Percentiles rank a stretch among this genome's conserved stretches.
Conservation (phyloP, 2,329 filamentous ascomycete genomes). For the Metarhizium robertsii region DNA sequence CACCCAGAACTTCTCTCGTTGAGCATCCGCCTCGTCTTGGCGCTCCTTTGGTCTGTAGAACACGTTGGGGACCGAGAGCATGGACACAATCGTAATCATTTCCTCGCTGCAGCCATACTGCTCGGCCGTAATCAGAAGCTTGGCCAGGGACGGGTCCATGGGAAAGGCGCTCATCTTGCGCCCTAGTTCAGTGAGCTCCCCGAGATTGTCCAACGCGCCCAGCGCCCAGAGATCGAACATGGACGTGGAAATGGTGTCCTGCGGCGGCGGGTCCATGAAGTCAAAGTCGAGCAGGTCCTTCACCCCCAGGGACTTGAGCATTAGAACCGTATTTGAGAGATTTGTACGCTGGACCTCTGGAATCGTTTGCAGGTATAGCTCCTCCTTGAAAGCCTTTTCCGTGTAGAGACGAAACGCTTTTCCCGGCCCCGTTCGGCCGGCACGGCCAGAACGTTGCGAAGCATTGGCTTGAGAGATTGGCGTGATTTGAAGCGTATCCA, state of each 20-base stretch:
- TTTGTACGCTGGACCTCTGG: slow-evolving; percentile 97
- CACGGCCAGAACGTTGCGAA: slow-evolving; percentile 85
- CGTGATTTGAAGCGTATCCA: slow-evolving; percentile 97
- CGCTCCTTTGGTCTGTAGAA: slow-evolving; percentile 97
- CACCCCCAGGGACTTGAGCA: slow-evolving; percentile 90
- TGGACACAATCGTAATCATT: slow-evolving; percentile 96
- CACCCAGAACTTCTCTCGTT: slow-evolving; percentile 96
- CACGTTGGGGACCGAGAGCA: slow-evolving; percentile 93
- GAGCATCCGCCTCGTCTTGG: slow-evolving; percentile 90
- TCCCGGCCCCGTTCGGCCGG: slow-evolving; percentile 87
- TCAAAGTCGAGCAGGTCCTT: slow-evolving; percentile 93
- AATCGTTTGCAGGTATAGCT: slow-evolving; percentile 93
- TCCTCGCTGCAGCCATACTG: slow-evolving; percentile 93
- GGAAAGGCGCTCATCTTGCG: slow-evolving; percentile 94
- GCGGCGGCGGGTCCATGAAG: slow-evolving; percentile 97
- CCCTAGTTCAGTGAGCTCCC: slow-evolving; percentile 79
- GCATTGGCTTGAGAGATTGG: slow-evolving; percentile 96
- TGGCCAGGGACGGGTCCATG: slow-evolving; percentile 93
- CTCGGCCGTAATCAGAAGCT: slow-evolving; percentile 84
- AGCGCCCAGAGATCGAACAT: slow-evolving; percentile 97
- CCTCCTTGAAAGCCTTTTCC: slow-evolving; percentile 88
- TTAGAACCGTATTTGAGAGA: slow-evolving; percentile 84
- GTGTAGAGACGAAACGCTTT: slow-evolving; percentile 94
- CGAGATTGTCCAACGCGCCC: slow-evolving; percentile 86
- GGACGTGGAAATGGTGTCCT: slow-evolving; percentile 95